Evolutionary conservation across 345 rosid genomes (phyloP), one percentile per base, ranked within the genome.

Genomic region (Linum tenue): DNA sequence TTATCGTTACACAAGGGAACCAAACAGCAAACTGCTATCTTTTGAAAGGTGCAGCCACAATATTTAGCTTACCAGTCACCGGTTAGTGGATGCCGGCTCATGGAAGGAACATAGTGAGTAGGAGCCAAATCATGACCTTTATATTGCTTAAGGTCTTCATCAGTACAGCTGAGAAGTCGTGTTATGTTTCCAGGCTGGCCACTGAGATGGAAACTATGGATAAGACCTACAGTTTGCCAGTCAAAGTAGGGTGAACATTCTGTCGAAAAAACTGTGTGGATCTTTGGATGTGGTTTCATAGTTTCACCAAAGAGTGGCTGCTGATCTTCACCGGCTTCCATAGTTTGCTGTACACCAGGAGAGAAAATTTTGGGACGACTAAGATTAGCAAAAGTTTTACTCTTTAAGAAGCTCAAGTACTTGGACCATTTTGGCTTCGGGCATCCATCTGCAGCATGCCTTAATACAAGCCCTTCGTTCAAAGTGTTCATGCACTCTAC

Each of bases 221-320:
- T 69, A 64, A 94, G 81, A 59, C 97, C 99, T 37, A 94, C 97
- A 41, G 99, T 94, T 75, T 94, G 99, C 97, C 99, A 94, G 76
- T 94, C 99, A 68, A 94, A 94, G 78, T 94, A 90, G 64, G 84
- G 79, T 2, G 82, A 86, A 72, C 99, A 94, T 78, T 94, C 99
- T 2, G 96, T 87, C 55, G 99, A 94, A 81, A 94, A 94, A 62
- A 94, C 8, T 10, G 97, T 94, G 75, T 90, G 99, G 65, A 94
- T 88, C 80, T 88, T 91, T 15, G 92, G 91, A 81, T 78, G 66
- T 5, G 80, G 66, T 77, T 68, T 81, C 51, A 63, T 78, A 70
- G 75, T 66, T 75, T 84, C 89, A 71, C 77, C 76, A 48, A 70
- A 58, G 9, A 59, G 74, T 66, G 64, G 72, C 56, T 67, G 72